Evolutionary conservation across 2,329 filamentous ascomycete species (phyloP), one percentile per base, ranked within the genome.

Genomic region (Alternaria ventricosa): DNA sequence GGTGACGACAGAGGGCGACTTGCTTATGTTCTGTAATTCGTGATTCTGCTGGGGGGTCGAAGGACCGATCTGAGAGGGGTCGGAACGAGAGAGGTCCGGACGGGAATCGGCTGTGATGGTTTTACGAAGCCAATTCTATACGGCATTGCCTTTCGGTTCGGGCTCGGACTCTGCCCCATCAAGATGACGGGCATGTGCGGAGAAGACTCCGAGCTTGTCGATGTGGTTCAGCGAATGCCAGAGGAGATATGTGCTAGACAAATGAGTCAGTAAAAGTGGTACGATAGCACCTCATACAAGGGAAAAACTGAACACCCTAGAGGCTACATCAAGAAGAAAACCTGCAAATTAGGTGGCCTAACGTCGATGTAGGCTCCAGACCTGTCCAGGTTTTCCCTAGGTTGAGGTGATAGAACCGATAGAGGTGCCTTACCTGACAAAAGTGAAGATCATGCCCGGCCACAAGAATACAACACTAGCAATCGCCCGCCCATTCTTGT

Each of bases 391-490:
- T 36, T 36, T 36, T 36, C 33, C 8, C 33, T 36, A 36, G 33
- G 15, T 36, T 36, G 33, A 36, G 0, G 15, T 36, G 33, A n/a
- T n/a, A 36, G 33, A 8, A 36, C 33, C 9, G 12, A 36, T 6
- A 11, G 43, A 33, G 8, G 11, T 7, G 43, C 61, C 66, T 49
- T 65, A 84, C 82, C 82, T 84, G 6, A 81, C 80, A 59, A 86
- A 79, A 0, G 85, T 84, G 15, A 79, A 81, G 2, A 86, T 61
- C 70, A 83, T 82, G 0, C 86, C 87, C 1, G 83, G 77, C 86
- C 87, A 88, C 15, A 85, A 68, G 22, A 88, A 83, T 0, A 87
- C 84, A 4, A 84, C 81, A 43, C 83, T 83, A 1, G 85, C 84
- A 57, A 88, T 72, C 9, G 83, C 84, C 10, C 84, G 77, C 1